Base-by-base conservation (phyloP, 2,329 filamentous ascomycete genomes). In the Pestalotiopsis sp. region DNA sequence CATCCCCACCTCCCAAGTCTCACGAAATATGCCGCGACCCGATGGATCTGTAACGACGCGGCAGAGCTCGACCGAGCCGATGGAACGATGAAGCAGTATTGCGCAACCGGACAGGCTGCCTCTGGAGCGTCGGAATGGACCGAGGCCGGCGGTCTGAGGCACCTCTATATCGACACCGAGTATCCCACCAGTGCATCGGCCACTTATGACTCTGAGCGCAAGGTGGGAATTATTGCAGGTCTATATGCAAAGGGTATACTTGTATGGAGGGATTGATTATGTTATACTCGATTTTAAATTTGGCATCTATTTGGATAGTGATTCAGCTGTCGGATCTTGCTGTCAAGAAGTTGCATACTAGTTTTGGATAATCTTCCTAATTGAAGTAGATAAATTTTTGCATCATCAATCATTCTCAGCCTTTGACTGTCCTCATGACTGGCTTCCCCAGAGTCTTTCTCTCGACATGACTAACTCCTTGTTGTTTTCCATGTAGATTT, bases 1-100 rank as follows among this genome's bases (percentile, higher is more conserved):
- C 83, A 84, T 38, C 78, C 81, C 1, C 77, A 83, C 60, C 64
- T 78, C 1, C 76, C 78, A 0, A 74, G 75, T 2, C 70, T 83
- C 12, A 69, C 52, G 2, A 76, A 75, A 56, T 83, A 79, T 59
- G 71, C 78, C 1, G 38, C 70, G 4, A 75, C 76, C 7, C 78
- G 82, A 0, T 74, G 77, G 38, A 68, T 80, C 2, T 84, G 83
- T 73, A 78, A 80, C 56, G 67, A 67, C n/a, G 69, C 75, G 0
- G 72, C 63, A 0, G 74, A 75, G 36, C 72, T 77, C 2, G 74
- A 70, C 6, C 67, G 70, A n/a, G 77, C 78, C 1, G 73, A 74
- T 52, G 58, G 36, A 0, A 58, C n/a, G 14, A 67, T 65, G 63
- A 72, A 65, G 7, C 72, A 73, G 67, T 71, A 69, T 14, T 79